Percentiles rank a stretch among this genome's conserved stretches.
phyloP scores from a whole-genome alignment of 1,284 basidiomycete species.

The Acaromyces ingoldii region DNA sequence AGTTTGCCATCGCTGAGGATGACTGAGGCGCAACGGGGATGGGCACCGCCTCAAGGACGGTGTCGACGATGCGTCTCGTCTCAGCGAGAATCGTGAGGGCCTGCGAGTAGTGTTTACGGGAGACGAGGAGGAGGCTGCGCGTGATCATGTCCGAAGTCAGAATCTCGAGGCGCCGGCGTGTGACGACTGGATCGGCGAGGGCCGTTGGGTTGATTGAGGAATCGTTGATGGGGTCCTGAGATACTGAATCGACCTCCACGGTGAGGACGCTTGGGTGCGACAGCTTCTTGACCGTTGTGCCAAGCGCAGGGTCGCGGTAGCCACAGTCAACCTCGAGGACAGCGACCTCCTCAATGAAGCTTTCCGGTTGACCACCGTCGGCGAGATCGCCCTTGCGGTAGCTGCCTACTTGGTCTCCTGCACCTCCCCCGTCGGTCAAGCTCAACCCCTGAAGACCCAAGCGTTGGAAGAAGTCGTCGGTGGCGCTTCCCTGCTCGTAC shows the following conservation, averaged over 20 bases:
- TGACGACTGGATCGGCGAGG: constrained; percentile 38
- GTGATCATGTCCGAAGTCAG: constrained; percentile 47
- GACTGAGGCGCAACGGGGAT: background rate
- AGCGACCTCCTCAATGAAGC: constrained; percentile 40
- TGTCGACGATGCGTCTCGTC: constrained; percentile 44
- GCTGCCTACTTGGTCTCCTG: background rate
- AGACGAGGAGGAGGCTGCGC: constrained; percentile 37
- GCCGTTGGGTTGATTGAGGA: constrained; percentile 18
- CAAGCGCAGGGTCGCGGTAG: constrained; percentile 33
- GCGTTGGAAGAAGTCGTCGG: constrained; percentile 44
- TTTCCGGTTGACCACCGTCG: constrained; percentile 8
- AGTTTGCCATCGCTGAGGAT: background rate
- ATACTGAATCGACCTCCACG: constrained; percentile 36
- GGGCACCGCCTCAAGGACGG: constrained; percentile 33
- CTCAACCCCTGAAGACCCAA: constrained; percentile 39
- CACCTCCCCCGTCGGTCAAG: constrained; percentile 23
- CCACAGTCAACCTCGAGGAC: constrained; percentile 41
- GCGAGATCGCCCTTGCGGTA: background rate
- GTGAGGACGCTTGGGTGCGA: constrained; percentile 32
- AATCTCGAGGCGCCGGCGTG: constrained; percentile 38
- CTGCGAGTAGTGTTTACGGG: constrained; percentile 36
- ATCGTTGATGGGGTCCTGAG: constrained; percentile 23
- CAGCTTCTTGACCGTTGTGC: constrained; percentile 21
- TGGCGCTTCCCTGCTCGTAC: constrained; percentile 39
- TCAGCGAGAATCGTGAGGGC: constrained; percentile 37